Base-by-base conservation (phyloP, 306 rosid species). In the Lotus japonicus region DNA sequence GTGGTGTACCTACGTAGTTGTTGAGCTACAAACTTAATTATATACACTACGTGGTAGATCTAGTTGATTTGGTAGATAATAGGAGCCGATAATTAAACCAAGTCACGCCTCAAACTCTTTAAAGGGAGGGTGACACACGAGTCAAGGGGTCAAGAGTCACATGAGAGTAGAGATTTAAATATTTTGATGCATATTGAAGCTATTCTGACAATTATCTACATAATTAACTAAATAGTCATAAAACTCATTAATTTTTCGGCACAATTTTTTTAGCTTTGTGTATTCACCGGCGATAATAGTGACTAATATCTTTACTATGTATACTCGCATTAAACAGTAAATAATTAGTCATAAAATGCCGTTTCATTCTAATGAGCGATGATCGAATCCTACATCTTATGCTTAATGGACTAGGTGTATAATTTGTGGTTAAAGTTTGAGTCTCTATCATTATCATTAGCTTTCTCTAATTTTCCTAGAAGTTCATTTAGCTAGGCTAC, bases 1-100 rank as follows among this genome's bases (percentile, higher is more conserved):
- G 75, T 12, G 43, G 69, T 26, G 41, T 35, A 14, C 50, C 19
- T 35, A 46, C 9, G 58, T 45, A 77, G 70, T 72, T 56, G 85
- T 77, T 77, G 74, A 77, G 19, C 73, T 39, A 68, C 14, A 55
- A 55, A 46, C 62, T 67, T 61, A 23, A 77, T 76, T 56, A 55
- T 26, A 15, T 11, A 28, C 26, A 68, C 52, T 64, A 72, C 73
- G 70, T 81, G 82, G 71, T 70, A 56, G 11, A 58, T 50, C 6
- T 75, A 7, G 11, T 45, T 58, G 80, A 58, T 67, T 67, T 72
- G 69, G 81, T 66, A 23, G 61, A 8, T 39, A 59, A 73, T 61
- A 54, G 12, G 50, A 51, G 63, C 39, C 51, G 9, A n/a, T 49
- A 60, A 81, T 81, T 66, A 38, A 81, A 52, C 66, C 21, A 62